Percentiles rank a stretch among this genome's conserved stretches.
Evolutionary conservation across 495 filamentous ascomycete genomes (phyloP).

Genomic region (Cercophora newfieldiana): DNA sequence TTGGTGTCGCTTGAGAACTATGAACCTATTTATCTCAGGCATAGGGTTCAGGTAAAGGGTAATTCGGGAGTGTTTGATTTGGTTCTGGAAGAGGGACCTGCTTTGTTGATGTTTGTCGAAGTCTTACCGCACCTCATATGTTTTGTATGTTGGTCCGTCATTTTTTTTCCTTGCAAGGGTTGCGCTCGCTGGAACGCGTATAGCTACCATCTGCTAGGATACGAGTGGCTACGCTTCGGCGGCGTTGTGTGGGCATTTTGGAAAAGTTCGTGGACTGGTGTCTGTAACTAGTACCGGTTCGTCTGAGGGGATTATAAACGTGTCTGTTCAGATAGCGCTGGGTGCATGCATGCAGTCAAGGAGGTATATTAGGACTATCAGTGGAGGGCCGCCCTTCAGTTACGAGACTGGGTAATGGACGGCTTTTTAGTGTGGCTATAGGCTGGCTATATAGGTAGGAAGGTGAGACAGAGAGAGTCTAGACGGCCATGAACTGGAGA

Average conservation of each 20-base stretch:
- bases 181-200: neutral
- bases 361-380: neutral
- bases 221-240: neutral
- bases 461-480: neutral
- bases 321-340: neutral
- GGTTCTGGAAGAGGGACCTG: neutral
- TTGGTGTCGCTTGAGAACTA: too few species aligned
- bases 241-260: neutral
- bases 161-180: neutral
- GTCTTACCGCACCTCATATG: neutral
- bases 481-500: neutral
- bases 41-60: too few species aligned
- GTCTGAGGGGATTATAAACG: too few species aligned
- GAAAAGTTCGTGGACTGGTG: neutral
- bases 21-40: too few species aligned
- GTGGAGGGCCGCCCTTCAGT: neutral
- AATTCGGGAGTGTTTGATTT: too few species aligned
- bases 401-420: neutral
- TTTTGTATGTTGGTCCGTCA: too few species aligned
- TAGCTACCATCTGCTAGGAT: neutral
- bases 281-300: neutral
- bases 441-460: too few species aligned
- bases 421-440: too few species aligned
- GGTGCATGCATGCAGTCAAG: neutral
- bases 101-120: neutral